A percentile compares a stretch with the other conserved stretches of the same genome.
Evolutionary conservation across 2,329 filamentous ascomycete species (phyloP).

Genomic region (Emericellopsis cladophorae): DNA sequence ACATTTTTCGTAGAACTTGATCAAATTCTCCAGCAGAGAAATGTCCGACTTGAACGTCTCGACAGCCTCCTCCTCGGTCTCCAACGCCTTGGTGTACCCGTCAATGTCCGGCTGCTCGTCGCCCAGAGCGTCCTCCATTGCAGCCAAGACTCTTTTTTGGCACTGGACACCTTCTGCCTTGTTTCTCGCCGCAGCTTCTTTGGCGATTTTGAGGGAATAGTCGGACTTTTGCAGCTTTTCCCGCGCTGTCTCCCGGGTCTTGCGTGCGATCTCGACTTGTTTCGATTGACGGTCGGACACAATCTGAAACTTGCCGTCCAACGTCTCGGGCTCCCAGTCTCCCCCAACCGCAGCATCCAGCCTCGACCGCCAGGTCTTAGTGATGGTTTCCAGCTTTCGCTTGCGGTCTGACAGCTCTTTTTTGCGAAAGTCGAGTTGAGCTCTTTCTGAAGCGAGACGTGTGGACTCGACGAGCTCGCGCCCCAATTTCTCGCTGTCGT

Average conservation of each 20-base stretch:
- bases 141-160: constrained; percentile 40
- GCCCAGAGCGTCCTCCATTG: constrained; percentile 24
- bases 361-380: constrained; percentile 58
- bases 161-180: constrained; percentile 48
- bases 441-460: constrained; percentile 67
- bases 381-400: constrained; percentile 65
- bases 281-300: constrained; percentile 44
- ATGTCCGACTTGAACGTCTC: constrained; percentile 52
- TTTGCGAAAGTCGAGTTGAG: constrained; percentile 70
- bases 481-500: constrained; percentile 57
- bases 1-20: constrained; percentile 60
- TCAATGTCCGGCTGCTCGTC: constrained; percentile 35
- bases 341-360: constrained; percentile 50
- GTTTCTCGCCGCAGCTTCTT: constrained; percentile 52
- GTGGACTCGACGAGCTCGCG: constrained; percentile 77
- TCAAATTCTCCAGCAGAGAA: constrained; percentile 55
- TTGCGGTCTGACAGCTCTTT: constrained; percentile 67
- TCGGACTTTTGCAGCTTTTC: constrained; percentile 68
- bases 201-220: constrained; percentile 54
- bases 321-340: constrained; percentile 54
- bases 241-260: constrained; percentile 55
- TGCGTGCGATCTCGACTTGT: constrained; percentile 51
- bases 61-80: constrained; percentile 40
- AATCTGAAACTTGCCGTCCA: constrained; percentile 61
- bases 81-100: constrained; percentile 38